phyloP scores from a whole-genome alignment of 1,284 basidiomycete species.

The Coriolopsis trogii region DNA sequence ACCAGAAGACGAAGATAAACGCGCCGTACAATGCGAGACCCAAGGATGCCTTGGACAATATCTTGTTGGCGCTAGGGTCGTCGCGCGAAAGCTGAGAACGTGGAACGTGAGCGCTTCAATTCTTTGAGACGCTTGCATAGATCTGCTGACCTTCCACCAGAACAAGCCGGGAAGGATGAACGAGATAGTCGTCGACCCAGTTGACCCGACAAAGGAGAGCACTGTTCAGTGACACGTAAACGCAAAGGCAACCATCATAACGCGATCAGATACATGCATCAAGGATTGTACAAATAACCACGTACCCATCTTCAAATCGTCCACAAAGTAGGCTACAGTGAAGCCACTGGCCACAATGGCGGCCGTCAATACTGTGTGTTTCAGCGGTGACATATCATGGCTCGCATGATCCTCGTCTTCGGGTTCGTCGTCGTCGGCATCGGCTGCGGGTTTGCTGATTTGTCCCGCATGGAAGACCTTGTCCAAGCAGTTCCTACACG shows the following conservation, averaged over 20 bases:
- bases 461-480: constrained; percentile 73
- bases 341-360: constrained; percentile 76
- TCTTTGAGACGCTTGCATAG: neutral
- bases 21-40: constrained; percentile 76
- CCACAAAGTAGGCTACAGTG: constrained; percentile 80
- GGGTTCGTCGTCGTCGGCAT: constrained; percentile 43
- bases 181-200: constrained; percentile 95
- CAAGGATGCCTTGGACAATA: constrained; percentile 64
- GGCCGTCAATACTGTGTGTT: constrained; percentile 77
- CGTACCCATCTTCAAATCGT: constrained; percentile 83
- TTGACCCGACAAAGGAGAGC: constrained; percentile 94
- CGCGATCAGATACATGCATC: constrained; percentile 1
- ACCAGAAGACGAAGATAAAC: constrained; percentile 90
- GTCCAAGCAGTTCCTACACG: constrained; percentile 91
- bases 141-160: constrained; percentile 71
- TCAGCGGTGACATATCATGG: constrained; percentile 70
- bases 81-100: constrained; percentile 67
- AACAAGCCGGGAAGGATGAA: constrained; percentile 94
- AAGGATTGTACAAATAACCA: constrained; percentile 14
- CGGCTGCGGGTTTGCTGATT: constrained; percentile 20
- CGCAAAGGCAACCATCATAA: neutral
- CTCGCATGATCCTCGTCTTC: constrained; percentile 56
- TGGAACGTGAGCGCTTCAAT: constrained; percentile 10
- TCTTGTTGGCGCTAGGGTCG: constrained; percentile 60
- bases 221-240: constrained; percentile 49